Evolutionary conservation across 192 early-diverging fungal species (phyloP).

Genomic region (Polychytrium aggregatum): DNA sequence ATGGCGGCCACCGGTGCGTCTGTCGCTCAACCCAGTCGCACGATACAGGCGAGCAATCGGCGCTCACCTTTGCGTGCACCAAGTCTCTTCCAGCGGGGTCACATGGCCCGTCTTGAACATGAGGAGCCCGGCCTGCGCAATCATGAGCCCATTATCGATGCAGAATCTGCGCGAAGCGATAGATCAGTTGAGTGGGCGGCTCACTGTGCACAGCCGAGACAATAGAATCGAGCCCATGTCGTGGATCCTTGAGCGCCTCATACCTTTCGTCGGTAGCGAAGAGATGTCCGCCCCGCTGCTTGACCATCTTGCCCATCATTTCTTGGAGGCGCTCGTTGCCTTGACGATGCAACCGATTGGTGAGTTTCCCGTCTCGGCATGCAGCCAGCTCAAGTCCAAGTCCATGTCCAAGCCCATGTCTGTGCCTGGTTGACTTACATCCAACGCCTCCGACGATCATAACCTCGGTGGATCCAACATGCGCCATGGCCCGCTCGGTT

Average conservation of each 20-base stretch:
- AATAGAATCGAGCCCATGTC: constrained; percentile 2
- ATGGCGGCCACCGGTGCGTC: too few species aligned
- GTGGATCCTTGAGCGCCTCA: not conserved
- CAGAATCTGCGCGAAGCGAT: constrained; percentile 51
- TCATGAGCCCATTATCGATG: constrained; percentile 99
- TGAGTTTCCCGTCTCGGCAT: too few species aligned
- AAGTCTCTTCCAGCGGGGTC: constrained; percentile 76
- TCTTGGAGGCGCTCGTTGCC: constrained; percentile 85
- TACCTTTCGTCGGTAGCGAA: constrained; percentile 96
- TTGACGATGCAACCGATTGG: too few species aligned
- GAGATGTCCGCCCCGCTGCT: constrained; percentile 71
- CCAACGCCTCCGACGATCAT: constrained; percentile 96
- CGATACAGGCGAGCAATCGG: not conserved
- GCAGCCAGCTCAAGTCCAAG: too few species aligned
- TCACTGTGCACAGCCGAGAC: too few species aligned
- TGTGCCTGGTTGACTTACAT: too few species aligned
- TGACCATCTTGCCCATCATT: constrained; percentile 96
- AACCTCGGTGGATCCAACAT: constrained; percentile 82
- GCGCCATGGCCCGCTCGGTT: constrained; percentile 97
- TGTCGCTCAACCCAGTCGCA: too few species aligned
- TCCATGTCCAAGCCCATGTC: too few species aligned
- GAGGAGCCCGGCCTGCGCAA: constrained; percentile 90
- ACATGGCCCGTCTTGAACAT: constrained; percentile 68
- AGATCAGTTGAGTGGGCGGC: too few species aligned
- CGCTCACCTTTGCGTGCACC: constrained; percentile 74